These are phyloP conservation scores for Botrytis cinerea DNA, from an alignment of 2,329 filamentous ascomycete genomes.

Conservation along the genomic window DNA sequence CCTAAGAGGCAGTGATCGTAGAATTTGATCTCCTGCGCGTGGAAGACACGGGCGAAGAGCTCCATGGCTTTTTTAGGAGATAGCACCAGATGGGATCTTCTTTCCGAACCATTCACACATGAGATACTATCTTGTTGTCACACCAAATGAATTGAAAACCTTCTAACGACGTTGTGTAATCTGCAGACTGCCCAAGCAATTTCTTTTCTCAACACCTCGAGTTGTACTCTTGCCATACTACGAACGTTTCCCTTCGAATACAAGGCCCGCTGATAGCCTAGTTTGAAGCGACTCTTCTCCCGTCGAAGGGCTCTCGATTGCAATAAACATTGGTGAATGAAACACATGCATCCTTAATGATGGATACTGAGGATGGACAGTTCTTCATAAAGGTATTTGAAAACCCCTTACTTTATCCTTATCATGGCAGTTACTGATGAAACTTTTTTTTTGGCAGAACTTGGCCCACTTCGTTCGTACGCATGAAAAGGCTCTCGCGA, in stretches of 20 bases:
- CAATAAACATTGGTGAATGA: conserved; percentile 28
- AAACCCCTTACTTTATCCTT: conserved; percentile 19
- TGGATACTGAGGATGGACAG: conserved; percentile 81
- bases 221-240: conserved; percentile 33
- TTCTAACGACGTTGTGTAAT: conserved; percentile 37
- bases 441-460: conserved; percentile 60
- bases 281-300: conserved; percentile 26
- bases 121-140: conserved; percentile 22
- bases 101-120: conserved; percentile 20
- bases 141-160: conserved; percentile 26
- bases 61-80: conserved; percentile 17
- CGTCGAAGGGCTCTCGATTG: conserved; percentile 35
- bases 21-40: conserved; percentile 12
- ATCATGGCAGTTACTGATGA: conserved; percentile 18
- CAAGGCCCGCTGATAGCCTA: conserved; percentile 35
- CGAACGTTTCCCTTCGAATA: conserved; percentile 30
- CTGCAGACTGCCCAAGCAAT: conserved; percentile 33
- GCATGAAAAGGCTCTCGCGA: conserved; percentile 95
- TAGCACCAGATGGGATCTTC: conserved; percentile 19
- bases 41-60: conserved; percentile 21
- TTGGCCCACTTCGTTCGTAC: conserved; percentile 94
- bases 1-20: conserved; percentile 20
- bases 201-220: conserved; percentile 27
- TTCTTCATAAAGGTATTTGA: conserved; percentile 77
- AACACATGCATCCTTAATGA: conserved; percentile 52